These are phyloP conservation scores for Microascus cirrosus DNA, from an alignment of 2,329 filamentous ascomycete species.

Conservation along the genomic window DNA sequence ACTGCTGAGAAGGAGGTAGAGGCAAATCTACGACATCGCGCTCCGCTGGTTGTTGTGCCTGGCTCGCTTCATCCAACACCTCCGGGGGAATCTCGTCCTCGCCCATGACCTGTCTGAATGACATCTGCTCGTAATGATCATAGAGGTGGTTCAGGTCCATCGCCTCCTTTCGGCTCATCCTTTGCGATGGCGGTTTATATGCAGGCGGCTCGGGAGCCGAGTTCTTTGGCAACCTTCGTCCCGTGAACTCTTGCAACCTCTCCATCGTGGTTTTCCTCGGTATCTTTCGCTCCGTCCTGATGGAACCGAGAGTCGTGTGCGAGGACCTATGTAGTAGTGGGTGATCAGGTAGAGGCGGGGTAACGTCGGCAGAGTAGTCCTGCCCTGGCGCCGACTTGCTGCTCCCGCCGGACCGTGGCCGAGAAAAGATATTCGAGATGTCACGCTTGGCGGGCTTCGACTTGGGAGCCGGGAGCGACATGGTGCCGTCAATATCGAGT, in stretches of 20 bases:
- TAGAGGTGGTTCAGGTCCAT: conserved; percentile 35
- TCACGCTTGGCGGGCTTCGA: conserved; percentile 17
- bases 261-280: conserved; percentile 25
- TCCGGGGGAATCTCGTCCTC: background rate
- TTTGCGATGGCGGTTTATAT: background rate
- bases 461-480: conserved; percentile 21
- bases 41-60: background rate
- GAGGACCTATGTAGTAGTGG: conserved; percentile 14
- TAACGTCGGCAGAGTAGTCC: conserved; percentile 12
- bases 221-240: too few relatives aligned
- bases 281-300: conserved; percentile 15
- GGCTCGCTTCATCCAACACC: background rate
- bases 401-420: conserved; percentile 18
- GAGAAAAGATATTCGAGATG: conserved; percentile 18
- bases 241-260: conserved; percentile 12
- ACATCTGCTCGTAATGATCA: conserved; percentile 47
- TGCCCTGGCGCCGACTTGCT: conserved; percentile 30
- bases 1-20: background rate
- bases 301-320: background rate
- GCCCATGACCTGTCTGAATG: conserved; percentile 29
- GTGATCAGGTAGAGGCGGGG: background rate
- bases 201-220: background rate
- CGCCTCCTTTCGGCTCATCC: background rate
- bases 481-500: conserved; percentile 31
- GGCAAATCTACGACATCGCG: background rate